Evolutionary conservation across 2,329 filamentous ascomycete species (phyloP).

Genomic region (Metarhizium sp.): DNA sequence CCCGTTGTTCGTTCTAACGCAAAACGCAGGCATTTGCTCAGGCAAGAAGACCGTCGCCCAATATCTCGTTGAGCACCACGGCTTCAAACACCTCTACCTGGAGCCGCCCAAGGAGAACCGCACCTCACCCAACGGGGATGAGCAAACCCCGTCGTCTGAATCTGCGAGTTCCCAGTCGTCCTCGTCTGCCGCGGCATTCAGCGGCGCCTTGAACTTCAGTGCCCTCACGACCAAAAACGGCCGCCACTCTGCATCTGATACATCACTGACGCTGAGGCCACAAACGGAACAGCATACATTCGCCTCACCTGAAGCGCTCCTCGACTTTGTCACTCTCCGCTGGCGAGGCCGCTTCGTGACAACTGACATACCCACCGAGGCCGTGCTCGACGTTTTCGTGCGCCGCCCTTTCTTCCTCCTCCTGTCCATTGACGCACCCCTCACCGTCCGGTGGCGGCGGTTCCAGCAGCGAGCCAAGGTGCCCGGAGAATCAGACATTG

Average conservation of each 20-base stretch:
- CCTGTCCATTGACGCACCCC: slow-evolving; percentile 82
- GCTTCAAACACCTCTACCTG: slow-evolving; percentile 67
- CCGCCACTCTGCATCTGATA: slow-evolving; percentile 14
- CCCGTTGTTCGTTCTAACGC: slow-evolving; percentile 6
- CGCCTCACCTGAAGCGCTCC: slow-evolving; percentile 52
- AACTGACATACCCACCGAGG: slow-evolving; percentile 68
- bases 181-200: slow-evolving; percentile 11
- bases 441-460: slow-evolving; percentile 74
- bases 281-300: slow-evolving; percentile 35
- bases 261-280: slow-evolving; percentile 15
- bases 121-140: neutral
- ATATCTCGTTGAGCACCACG: slow-evolving; percentile 76
- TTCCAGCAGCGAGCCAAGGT: slow-evolving; percentile 39
- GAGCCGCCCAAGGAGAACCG: slow-evolving; percentile 6
- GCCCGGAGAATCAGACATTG: slow-evolving; percentile 17
- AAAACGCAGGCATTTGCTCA: slow-evolving; percentile 67
- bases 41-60: slow-evolving; percentile 86
- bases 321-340: slow-evolving; percentile 76
- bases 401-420: slow-evolving; percentile 88
- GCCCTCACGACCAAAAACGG: slow-evolving; percentile 19
- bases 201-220: slow-evolving; percentile 15
- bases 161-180: slow-evolving; percentile 7
- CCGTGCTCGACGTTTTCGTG: slow-evolving; percentile 63
- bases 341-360: slow-evolving; percentile 84
- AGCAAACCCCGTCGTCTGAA: neutral